Base-by-base conservation (phyloP, 2,329 filamentous ascomycete species). In the Diaporthe eres region DNA sequence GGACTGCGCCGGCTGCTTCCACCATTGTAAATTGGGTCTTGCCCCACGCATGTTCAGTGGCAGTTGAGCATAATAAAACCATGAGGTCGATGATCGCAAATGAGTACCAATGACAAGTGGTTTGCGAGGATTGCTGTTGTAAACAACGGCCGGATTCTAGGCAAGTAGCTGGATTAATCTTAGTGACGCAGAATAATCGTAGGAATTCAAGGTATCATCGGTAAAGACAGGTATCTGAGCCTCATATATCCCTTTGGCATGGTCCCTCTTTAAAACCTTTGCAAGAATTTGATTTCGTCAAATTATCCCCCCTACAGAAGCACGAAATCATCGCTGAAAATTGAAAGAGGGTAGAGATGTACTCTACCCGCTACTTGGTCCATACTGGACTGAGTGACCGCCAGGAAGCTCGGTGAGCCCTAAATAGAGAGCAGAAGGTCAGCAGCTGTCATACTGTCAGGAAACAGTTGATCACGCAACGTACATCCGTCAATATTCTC, bases 401-500 rank as follows among this genome's bases (percentile, higher is more conserved):
- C 63, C 63, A 13, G 63, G 63, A 39, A 68, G 63, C 47, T 68
- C 63, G 22, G 63, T 68, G 31, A 68, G 47, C 63, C 63, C 63
- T 68, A 53, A 22, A 53, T 39, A 37, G 44, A 67, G 19, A 12
- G 31, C 63, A 68, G 4, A 22, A 19, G 22, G 63, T 68, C 47
- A 68, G 63, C 47, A 39, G 22, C 31, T 68, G 47, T n/a, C 31
- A 53, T 13, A 4, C 2, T 25, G 31, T 68, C 31, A 68, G 22
- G 22, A 39, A 53, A 39, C 12, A 51, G 22, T 53, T 31, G 22
- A 53, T 19, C 1, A 39, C 47, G 22, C 63, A 53, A 81, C 81
- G 78, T 78, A 81, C 81, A 82, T 47, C 80, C 80, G 12, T 82
- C 80, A 49, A 81, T 75, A 28, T 82, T 75, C 74, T 82, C 81